Evolutionary conservation across 805 yeast genomes (phyloP), one percentile per base, ranked within the genome.

Genomic region (Starmerella lactis-condensi): DNA sequence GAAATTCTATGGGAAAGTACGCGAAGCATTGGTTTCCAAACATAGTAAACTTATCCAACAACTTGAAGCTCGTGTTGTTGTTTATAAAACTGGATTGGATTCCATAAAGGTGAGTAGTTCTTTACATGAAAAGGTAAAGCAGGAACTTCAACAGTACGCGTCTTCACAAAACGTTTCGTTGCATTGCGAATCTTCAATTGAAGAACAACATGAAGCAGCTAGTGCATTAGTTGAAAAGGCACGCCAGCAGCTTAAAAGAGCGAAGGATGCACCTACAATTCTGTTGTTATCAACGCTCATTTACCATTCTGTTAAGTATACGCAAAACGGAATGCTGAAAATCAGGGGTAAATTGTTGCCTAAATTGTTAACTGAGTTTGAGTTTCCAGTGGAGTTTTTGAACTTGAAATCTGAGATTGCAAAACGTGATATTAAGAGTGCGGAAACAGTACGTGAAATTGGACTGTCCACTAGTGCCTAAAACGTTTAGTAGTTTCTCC

Each of bases 271-370:
- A 2, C 46, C 53, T 5, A 30, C 37, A 15, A 30, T 42, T 9
- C 37, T 51, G 21, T 53, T 47, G 24, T 27, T 47, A 18, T 50
- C 54, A 2, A 36, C 40, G 3, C 36, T 40, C 5, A 30, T 44
- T 5, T 34, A 33, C 23, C 45, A 45, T 24, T 39, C 47, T 3
- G 13, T 16, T 5, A 29, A 37, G 13, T 28, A 26, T 15, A 31
- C 32, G 4, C 35, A 39, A 6, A 21, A 22, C 22, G 48, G 48
- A 2, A 22, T 41, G 8, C 36, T 51, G 14, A 36, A 42, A 15
- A 33, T 47, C 17, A 29, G 42, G 4, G 54, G 56, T 11, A 50
- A 48, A 31, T 37, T 40, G 13, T 45, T 48, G 14, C 54, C 55
- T 5, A 46, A 46, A 21, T 26, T 51, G 4, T 37, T 51, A 25